Evolutionary conservation across 108 stramenopile species (phyloP).

Genomic region (Stephanodiscus minutulus): DNA sequence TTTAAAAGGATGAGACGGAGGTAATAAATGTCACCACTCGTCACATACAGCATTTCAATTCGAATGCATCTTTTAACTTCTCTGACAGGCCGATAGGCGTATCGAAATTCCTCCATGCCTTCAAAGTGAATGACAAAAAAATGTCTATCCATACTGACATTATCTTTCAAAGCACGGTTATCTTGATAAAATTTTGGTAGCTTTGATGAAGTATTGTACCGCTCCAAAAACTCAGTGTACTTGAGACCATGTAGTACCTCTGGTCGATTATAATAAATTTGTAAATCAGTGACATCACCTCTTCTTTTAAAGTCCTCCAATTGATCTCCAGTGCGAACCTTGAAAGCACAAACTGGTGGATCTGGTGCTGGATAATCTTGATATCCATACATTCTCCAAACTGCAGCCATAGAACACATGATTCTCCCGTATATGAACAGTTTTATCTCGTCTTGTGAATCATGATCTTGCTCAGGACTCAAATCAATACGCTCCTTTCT

Average conservation of each 20-base stretch:
- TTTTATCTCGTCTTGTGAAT: neutral
- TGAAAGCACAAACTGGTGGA: neutral
- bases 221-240: too few species aligned
- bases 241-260: neutral
- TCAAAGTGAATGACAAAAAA: too few species aligned
- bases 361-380: neutral
- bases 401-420: neutral
- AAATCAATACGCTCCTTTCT: neutral
- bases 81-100: neutral
- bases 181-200: too few species aligned
- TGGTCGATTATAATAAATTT: neutral
- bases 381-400: neutral
- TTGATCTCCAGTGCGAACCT: neutral
- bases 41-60: neutral
- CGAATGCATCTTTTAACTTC: neutral
- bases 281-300: neutral
- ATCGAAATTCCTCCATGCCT: too few species aligned
- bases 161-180: too few species aligned
- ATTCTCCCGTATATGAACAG: neutral
- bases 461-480: neutral
- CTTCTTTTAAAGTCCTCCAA: neutral
- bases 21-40: neutral
- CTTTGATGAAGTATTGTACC: too few species aligned
- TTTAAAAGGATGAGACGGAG: neutral
- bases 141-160: too few species aligned